phyloP scores from a whole-genome alignment of 768 basidiomycete genomes.

The Guyanaporus albipodus region DNA sequence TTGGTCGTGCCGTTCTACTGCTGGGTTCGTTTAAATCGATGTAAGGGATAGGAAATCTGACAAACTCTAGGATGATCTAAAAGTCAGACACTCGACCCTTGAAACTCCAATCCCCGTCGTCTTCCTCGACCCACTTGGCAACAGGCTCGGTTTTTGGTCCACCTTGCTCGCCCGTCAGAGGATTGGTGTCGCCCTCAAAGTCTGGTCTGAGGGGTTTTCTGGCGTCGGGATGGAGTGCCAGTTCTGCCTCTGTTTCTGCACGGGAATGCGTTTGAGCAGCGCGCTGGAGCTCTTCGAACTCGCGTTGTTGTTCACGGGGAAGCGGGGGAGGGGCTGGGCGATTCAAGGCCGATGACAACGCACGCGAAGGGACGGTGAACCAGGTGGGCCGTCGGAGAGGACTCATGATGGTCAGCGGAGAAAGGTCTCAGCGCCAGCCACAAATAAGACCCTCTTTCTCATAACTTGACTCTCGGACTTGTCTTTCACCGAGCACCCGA shows the following conservation, averaged over 20 bases:
- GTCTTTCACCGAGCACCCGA: too few relatives aligned
- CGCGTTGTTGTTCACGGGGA: conserved; percentile 70
- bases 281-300: conserved; percentile 81
- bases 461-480: too few relatives aligned
- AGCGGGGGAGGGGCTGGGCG: conserved; percentile 74
- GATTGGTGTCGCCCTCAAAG: conserved; percentile 81
- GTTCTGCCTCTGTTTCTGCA: conserved; percentile 37
- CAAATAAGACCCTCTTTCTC: too few relatives aligned
- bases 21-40: too few relatives aligned
- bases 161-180: conserved; percentile 76
- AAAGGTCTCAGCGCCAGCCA: too few relatives aligned
- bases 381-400: background rate
- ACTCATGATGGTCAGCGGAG: too few relatives aligned
- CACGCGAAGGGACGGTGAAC: conserved; percentile 1
- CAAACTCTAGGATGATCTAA: conserved; percentile 34
- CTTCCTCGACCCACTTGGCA: conserved; percentile 45
- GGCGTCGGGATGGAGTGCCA: conserved; percentile 67
- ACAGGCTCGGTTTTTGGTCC: conserved; percentile 89
- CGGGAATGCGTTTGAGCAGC: conserved; percentile 39
- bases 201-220: conserved; percentile 54
- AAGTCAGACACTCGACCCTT: conserved; percentile 89
- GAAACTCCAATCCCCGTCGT: conserved; percentile 84
- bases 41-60: background rate
- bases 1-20: too few relatives aligned
- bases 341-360: conserved; percentile 36